Conservation (phyloP, 306 rosid genomes). For the Mucuna pruriens region DNA sequence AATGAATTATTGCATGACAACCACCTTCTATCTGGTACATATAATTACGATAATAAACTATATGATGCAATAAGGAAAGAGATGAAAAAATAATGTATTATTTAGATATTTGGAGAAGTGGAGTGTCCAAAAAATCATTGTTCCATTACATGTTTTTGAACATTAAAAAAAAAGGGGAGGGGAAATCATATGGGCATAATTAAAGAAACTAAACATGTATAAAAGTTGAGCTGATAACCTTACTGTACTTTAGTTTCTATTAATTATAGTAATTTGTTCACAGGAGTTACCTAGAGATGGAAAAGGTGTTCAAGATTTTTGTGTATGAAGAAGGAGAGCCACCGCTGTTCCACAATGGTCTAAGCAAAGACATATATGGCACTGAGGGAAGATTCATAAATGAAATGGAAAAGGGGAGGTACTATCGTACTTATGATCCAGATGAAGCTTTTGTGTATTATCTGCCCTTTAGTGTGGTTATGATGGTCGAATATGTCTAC, state of each 20-base stretch:
- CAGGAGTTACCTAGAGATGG: conserved; percentile 75
- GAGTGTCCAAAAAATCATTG: too few species aligned
- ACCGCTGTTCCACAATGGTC: conserved; percentile 59
- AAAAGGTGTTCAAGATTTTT: conserved; percentile 59
- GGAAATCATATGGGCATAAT: neutral
- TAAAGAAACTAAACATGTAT: neutral
- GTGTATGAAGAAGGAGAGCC: conserved; percentile 72
- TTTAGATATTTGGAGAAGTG: too few species aligned
- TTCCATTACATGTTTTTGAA: neutral
- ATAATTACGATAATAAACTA: too few species aligned
- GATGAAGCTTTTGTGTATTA: conserved; percentile 55
- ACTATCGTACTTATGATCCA: conserved; percentile 55
- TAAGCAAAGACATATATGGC: conserved; percentile 54
- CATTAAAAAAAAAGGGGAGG: neutral
- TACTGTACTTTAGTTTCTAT: neutral
- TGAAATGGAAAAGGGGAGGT: conserved; percentile 58
- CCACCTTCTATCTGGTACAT: neutral
- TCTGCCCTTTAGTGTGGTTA: conserved; percentile 59
- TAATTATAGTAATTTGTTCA: neutral
- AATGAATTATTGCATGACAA: neutral
- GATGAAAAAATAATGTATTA: too few species aligned
- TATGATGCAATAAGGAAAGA: too few species aligned
- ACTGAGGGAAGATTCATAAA: conserved; percentile 60
- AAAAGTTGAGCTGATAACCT: neutral
- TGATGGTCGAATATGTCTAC: conserved; percentile 51